phyloP scores from a whole-genome alignment of 345 rosid genomes.

The Populus deltoides region DNA sequence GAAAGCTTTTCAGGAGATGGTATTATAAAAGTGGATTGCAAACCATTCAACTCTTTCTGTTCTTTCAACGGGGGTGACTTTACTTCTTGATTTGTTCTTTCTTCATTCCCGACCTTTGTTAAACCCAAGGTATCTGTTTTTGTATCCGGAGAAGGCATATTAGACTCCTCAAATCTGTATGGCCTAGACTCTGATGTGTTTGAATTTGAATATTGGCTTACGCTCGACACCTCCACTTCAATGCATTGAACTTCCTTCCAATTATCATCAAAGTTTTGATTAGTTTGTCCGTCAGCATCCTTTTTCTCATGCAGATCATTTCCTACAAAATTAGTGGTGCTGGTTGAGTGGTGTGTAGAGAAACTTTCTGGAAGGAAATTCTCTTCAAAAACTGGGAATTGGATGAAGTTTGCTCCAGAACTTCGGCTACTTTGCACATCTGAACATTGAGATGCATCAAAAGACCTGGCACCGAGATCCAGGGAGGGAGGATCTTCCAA shows the following conservation, averaged over 20 bases:
- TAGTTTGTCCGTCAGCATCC: slow-evolving; percentile 40
- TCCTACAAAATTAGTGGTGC: slow-evolving; percentile 25
- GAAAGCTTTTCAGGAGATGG: slow-evolving; percentile 41
- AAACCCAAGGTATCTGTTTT: slow-evolving; percentile 19
- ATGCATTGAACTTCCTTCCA: slow-evolving; percentile 64
- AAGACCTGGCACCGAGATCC: slow-evolving; percentile 31
- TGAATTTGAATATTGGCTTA: slow-evolving; percentile 28
- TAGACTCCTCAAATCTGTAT: slow-evolving; percentile 9
- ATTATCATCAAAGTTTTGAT: slow-evolving; percentile 36
- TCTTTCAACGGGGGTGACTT: slow-evolving; percentile 27
- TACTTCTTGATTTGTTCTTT: slow-evolving; percentile 26
- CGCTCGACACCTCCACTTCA: slow-evolving; percentile 42
- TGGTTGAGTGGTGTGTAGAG: slow-evolving; percentile 32
- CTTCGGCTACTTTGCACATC: slow-evolving; percentile 46
- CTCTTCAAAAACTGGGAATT: slow-evolving; percentile 49
- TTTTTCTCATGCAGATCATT: slow-evolving; percentile 23
- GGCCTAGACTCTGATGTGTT: slow-evolving; percentile 8
- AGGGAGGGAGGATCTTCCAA: slow-evolving; percentile 35
- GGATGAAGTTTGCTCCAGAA: slow-evolving; percentile 54
- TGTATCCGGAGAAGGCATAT: slow-evolving; percentile 16
- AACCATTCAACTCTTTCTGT: slow-evolving; percentile 15
- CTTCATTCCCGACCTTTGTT: slow-evolving; percentile 32
- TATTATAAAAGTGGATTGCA: slow-evolving; percentile 25
- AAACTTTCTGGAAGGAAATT: slow-evolving; percentile 31
- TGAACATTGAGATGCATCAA: slow-evolving; percentile 51